Evolutionary conservation across 2,329 filamentous ascomycete genomes (phyloP).

Genomic region (Fusarium austroafricanum): DNA sequence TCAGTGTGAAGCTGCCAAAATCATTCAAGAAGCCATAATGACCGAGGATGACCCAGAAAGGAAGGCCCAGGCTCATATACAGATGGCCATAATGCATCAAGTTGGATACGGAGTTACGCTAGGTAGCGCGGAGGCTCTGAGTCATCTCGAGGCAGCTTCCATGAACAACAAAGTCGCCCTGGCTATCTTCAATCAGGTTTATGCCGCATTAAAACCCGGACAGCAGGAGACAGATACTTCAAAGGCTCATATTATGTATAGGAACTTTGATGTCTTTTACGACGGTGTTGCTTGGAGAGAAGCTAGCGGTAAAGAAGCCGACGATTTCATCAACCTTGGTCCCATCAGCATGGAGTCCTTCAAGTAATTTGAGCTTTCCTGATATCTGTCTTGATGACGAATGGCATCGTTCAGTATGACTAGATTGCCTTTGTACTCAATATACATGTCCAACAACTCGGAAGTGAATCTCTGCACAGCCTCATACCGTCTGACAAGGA

Average conservation of each 20-base stretch:
- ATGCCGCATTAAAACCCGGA: background rate
- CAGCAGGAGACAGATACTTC: background rate
- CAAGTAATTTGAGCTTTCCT: background rate
- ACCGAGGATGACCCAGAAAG: background rate
- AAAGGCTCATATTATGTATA: background rate
- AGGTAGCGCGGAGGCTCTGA: background rate
- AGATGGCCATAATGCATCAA: constrained; percentile 8
- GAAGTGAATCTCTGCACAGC: too few relatives aligned
- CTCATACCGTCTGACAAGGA: too few relatives aligned
- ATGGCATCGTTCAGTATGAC: too few relatives aligned
- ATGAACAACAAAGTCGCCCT: constrained; percentile 3
- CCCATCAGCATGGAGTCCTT: constrained; percentile 2
- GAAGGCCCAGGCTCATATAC: background rate
- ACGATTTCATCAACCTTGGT: background rate
- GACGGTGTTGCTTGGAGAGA: background rate
- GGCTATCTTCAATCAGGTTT: background rate
- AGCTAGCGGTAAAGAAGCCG: background rate
- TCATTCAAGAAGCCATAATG: constrained; percentile 1
- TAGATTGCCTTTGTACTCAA: too few relatives aligned
- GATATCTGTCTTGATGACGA: too few relatives aligned
- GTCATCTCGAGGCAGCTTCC: background rate
- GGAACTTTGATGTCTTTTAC: background rate
- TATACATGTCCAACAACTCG: too few relatives aligned
- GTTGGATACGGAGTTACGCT: constrained; percentile 11
- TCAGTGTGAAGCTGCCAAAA: constrained; percentile 1